Percentiles rank a stretch among this genome's conserved stretches.
Conservation (phyloP, 768 basidiomycete genomes). For the Erythrobasidium yunnanense region DNA sequence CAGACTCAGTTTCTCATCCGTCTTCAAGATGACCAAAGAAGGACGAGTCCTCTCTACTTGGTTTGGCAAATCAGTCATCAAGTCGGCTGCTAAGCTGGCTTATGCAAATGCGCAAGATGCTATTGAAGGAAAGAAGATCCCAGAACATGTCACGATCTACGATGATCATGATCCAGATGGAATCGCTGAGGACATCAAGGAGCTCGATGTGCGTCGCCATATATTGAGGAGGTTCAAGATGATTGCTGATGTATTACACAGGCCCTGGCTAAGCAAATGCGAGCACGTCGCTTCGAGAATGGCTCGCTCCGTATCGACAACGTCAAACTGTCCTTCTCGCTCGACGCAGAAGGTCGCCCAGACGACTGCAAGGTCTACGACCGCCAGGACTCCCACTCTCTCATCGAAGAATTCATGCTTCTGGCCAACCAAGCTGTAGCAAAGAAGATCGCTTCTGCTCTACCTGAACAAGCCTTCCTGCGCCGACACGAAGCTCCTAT, state of each 20-base stretch:
- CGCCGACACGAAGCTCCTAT: constrained; percentile 87
- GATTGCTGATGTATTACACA: constrained; percentile 30
- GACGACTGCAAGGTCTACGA: constrained; percentile 62
- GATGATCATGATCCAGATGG: constrained; percentile 54
- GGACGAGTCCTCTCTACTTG: constrained; percentile 74
- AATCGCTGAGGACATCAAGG: constrained; percentile 64
- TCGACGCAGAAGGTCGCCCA: constrained; percentile 69
- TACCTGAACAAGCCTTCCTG: constrained; percentile 93
- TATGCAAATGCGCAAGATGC: constrained; percentile 72
- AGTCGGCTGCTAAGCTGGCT: constrained; percentile 76
- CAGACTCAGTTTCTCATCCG: constrained; percentile 75
- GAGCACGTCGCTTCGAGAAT: constrained; percentile 60
- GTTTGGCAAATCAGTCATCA: constrained; percentile 87
- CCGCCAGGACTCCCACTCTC: constrained; percentile 58
- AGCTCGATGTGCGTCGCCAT: constrained; percentile 46
- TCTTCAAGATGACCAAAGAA: constrained; percentile 75
- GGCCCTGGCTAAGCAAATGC: constrained; percentile 60
- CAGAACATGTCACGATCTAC: constrained; percentile 47
- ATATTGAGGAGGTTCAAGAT: background rate
- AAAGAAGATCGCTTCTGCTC: constrained; percentile 80
- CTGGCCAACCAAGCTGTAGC: constrained; percentile 81
- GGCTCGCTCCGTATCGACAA: constrained; percentile 67
- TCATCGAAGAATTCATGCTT: constrained; percentile 97
- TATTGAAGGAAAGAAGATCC: constrained; percentile 61
- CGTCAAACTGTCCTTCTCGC: constrained; percentile 59